Percentiles rank a stretch among this genome's conserved stretches.
Conservation (phyloP, 495 filamentous ascomycete genomes). For the Elasticomyces elasticus region DNA sequence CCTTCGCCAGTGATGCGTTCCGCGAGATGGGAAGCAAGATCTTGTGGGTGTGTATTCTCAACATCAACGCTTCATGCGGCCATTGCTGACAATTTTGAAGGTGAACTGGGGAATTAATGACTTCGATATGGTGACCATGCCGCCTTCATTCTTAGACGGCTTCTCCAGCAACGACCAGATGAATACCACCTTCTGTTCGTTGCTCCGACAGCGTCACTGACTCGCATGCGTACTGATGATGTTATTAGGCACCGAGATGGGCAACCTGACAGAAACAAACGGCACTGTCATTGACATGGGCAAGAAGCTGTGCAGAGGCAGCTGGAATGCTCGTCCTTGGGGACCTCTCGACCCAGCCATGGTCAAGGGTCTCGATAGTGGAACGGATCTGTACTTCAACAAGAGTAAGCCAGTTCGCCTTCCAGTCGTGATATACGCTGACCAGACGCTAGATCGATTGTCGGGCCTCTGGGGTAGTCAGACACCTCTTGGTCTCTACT, state of each 20-base stretch:
- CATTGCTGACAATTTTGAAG: neutral
- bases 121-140: slow-evolving; percentile 31
- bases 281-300: slow-evolving; percentile 27
- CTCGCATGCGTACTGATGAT: neutral
- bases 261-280: slow-evolving; percentile 19
- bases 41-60: slow-evolving; percentile 19
- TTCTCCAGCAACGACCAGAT: slow-evolving; percentile 23
- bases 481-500: slow-evolving; percentile 24
- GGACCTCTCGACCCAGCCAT: slow-evolving; percentile 22
- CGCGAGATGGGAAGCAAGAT: slow-evolving; percentile 24
- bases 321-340: slow-evolving; percentile 31
- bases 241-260: slow-evolving; percentile 23
- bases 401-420: slow-evolving; percentile 20
- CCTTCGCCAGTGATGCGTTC: slow-evolving; percentile 18
- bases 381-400: slow-evolving; percentile 30
- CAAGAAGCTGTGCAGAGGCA: slow-evolving; percentile 26
- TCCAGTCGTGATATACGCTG: neutral
- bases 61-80: neutral
- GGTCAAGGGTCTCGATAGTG: slow-evolving; percentile 21
- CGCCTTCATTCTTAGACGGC: slow-evolving; percentile 26
- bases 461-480: slow-evolving; percentile 31
- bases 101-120: slow-evolving; percentile 29
- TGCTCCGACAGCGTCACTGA: too few species aligned
- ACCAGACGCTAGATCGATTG: slow-evolving; percentile 20
- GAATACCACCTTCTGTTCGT: slow-evolving; percentile 22